Evolutionary conservation across 805 yeast genomes (phyloP).

Genomic region (Wickerhamiella occidentalis): DNA sequence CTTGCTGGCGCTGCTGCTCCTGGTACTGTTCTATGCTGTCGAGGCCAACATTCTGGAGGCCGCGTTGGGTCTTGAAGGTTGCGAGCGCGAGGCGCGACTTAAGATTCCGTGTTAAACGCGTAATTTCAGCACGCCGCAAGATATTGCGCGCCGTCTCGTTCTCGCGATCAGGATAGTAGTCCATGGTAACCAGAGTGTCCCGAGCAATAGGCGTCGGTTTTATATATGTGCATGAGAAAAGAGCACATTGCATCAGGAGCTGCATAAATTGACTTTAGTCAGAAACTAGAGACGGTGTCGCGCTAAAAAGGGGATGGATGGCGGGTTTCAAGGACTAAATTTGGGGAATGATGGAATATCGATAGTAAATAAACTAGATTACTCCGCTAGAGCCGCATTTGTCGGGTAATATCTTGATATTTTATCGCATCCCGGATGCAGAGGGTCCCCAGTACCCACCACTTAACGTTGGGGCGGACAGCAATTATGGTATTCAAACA

Average conservation of each 20-base stretch:
- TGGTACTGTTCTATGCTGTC: constrained; percentile 26
- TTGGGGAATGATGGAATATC: neutral
- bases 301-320: neutral
- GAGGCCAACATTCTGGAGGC: constrained; percentile 29
- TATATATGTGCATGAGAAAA: constrained; percentile 1
- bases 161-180: constrained; percentile 8
- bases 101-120: constrained; percentile 32
- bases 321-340: neutral
- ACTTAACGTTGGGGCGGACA: too few species aligned
- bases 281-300: neutral
- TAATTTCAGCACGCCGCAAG: constrained; percentile 33
- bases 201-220: neutral
- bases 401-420: neutral
- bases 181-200: neutral
- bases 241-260: neutral
- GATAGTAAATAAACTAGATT: too few species aligned
- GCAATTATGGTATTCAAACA: too few species aligned
- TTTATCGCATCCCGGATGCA: too few species aligned
- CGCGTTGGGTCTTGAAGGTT: constrained; percentile 31
- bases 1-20: neutral
- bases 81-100: constrained; percentile 34
- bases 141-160: constrained; percentile 28
- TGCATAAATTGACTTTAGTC: constrained; percentile 1
- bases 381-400: too few species aligned
- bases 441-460: too few species aligned